Evolutionary conservation across 164 flowering plant species (phyloP).

Genomic region (Litsea cubeba): DNA sequence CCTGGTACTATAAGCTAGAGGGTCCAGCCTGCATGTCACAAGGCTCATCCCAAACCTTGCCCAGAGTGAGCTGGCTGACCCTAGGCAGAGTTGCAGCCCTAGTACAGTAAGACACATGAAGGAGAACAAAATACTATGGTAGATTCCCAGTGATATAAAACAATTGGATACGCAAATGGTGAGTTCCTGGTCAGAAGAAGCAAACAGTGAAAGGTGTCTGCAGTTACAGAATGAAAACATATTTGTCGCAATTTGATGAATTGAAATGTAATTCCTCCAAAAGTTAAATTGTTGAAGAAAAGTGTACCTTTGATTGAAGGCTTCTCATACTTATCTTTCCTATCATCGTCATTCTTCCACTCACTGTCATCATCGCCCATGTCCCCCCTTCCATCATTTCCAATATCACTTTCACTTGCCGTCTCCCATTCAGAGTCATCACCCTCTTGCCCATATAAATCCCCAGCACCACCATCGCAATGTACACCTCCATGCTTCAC

Average conservation of each 20-base stretch:
- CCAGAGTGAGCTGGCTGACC: neutral
- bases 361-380: conserved; percentile 56
- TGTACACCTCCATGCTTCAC: conserved; percentile 78
- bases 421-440: conserved; percentile 99
- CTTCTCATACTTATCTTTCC: conserved; percentile 56
- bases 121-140: neutral
- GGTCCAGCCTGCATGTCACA: too few species aligned
- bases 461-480: conserved; percentile 64
- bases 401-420: conserved; percentile 95
- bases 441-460: conserved; percentile 59
- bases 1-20: too few species aligned
- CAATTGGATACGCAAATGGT: too few species aligned
- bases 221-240: neutral
- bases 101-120: neutral
- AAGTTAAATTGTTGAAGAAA: neutral
- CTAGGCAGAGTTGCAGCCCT: neutral
- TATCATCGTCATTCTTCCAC: conserved; percentile 61
- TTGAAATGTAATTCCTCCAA: neutral
- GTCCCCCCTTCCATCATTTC: conserved; percentile 70
- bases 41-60: too few species aligned
- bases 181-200: neutral
- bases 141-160: neutral
- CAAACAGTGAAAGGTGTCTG: neutral
- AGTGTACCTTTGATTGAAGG: conserved; percentile 59
- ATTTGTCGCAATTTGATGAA: neutral